phyloP scores from a whole-genome alignment of 306 rosid species.

The Rubus parviflorus region DNA sequence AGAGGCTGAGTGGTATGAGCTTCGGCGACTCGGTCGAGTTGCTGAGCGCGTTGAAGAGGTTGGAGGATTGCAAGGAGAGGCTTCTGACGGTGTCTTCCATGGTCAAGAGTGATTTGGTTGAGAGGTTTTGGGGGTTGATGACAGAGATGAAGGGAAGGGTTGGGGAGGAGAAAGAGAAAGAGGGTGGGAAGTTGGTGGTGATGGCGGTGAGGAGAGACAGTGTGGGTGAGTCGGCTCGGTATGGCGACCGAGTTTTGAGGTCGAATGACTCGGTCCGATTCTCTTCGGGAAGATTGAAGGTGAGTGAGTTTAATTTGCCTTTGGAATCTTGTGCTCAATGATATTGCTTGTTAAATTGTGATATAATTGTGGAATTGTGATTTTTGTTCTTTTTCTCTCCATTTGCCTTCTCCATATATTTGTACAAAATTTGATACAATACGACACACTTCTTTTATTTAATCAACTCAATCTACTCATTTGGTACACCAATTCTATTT shows the following conservation, averaged over 20 bases:
- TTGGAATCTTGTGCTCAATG: neutral
- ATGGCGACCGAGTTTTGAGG: constrained; percentile 21
- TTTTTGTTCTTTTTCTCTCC: neutral
- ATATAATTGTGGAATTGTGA: neutral
- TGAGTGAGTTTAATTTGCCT: constrained; percentile 8
- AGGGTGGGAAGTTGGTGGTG: constrained; percentile 15
- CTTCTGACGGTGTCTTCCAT: constrained; percentile 5
- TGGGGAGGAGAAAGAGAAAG: constrained; percentile 30
- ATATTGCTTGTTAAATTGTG: neutral
- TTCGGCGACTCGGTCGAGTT: constrained; percentile 73
- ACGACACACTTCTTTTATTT: neutral
- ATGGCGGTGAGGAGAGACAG: constrained; percentile 3
- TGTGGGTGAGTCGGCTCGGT: constrained; percentile 58
- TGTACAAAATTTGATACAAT: neutral
- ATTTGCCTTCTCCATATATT: neutral
- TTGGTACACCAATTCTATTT: neutral
- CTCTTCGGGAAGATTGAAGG: constrained; percentile 49
- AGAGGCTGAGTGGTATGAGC: constrained; percentile 50
- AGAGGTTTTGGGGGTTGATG: constrained; percentile 53
- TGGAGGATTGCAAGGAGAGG: constrained; percentile 54
- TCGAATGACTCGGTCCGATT: constrained; percentile 37
- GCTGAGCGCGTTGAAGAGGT: constrained; percentile 55
- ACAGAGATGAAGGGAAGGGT: constrained; percentile 39
- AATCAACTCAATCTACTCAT: neutral
- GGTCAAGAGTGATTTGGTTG: constrained; percentile 14